Conservation (phyloP, 495 filamentous ascomycete genomes). For the Clohesyomyces aquaticus region DNA sequence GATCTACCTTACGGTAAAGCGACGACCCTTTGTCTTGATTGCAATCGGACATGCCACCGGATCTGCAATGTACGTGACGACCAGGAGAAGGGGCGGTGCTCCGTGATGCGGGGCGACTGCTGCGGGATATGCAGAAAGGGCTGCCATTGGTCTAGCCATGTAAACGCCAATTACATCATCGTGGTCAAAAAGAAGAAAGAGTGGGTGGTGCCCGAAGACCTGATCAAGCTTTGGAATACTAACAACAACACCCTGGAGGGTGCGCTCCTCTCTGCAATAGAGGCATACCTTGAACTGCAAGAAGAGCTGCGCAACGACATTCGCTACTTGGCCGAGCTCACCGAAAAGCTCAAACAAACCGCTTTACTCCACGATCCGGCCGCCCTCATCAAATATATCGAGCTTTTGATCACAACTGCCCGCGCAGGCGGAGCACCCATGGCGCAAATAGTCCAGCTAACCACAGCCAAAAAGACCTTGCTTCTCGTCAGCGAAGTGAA, state of each 20-base stretch:
- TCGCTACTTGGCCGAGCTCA: neutral
- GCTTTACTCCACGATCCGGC: constrained; percentile 1
- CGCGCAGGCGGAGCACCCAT: neutral
- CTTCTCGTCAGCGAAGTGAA: neutral
- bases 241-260: constrained; percentile 13
- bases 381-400: constrained; percentile 1
- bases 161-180: neutral
- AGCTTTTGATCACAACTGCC: neutral
- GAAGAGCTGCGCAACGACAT: neutral
- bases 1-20: no score
- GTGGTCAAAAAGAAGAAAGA: neutral
- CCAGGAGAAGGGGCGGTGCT: neutral
- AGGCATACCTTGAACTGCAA: neutral
- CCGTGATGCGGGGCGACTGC: neutral
- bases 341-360: constrained; percentile 1
- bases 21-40: constrained; percentile 2
- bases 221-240: constrained; percentile 6
- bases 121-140: neutral
- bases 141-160: neutral
- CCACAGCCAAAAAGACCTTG: constrained; percentile 2
- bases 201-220: neutral
- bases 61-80: neutral
- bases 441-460: neutral
- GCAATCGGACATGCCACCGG: constrained; percentile 1
- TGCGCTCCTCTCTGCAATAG: neutral